Conservation (phyloP, 2,329 filamentous ascomycete species). For the Xylaria sp. region DNA sequence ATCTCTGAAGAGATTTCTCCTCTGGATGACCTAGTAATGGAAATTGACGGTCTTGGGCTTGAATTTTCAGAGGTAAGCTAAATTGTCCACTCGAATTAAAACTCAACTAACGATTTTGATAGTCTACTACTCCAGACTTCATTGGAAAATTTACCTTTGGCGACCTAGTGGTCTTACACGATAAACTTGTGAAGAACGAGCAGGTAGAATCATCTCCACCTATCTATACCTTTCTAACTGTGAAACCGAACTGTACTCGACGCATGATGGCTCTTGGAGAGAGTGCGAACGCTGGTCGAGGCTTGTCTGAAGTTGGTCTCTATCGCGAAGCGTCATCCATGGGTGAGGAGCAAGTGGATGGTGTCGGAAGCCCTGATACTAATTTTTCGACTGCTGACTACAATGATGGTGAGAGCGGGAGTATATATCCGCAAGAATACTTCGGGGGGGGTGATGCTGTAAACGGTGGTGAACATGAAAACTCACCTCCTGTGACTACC, state of each 20-base stretch:
- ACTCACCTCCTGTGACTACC: slow-evolving; percentile 15
- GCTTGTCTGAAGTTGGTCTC: slow-evolving; percentile 49
- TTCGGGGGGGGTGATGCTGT: slow-evolving; percentile 27
- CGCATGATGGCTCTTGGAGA: slow-evolving; percentile 50
- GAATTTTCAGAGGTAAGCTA: slow-evolving; percentile 51
- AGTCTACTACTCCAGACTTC: slow-evolving; percentile 49
- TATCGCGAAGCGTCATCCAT: slow-evolving; percentile 46
- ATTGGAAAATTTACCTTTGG: slow-evolving; percentile 49
- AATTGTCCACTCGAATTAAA: neutral
- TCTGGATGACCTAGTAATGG: slow-evolving; percentile 50
- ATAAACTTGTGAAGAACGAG: slow-evolving; percentile 50
- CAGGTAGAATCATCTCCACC: slow-evolving; percentile 42
- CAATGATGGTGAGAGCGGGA: slow-evolving; percentile 38
- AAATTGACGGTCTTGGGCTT: slow-evolving; percentile 50
- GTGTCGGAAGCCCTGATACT: slow-evolving; percentile 33
- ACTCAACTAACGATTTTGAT: slow-evolving; percentile 39
- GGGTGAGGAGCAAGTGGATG: slow-evolving; percentile 36
- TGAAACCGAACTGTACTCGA: slow-evolving; percentile 49
- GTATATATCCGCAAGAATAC: slow-evolving; percentile 38
- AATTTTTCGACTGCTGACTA: slow-evolving; percentile 31
- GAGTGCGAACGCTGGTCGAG: slow-evolving; percentile 48
- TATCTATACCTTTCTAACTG: slow-evolving; percentile 49
- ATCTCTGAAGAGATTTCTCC: slow-evolving; percentile 51
- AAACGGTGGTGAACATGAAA: slow-evolving; percentile 42
- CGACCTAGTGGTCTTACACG: slow-evolving; percentile 48